These are phyloP conservation scores for Neonectria hederae DNA, from an alignment of 2,329 filamentous ascomycete species.

Conservation along the genomic window DNA sequence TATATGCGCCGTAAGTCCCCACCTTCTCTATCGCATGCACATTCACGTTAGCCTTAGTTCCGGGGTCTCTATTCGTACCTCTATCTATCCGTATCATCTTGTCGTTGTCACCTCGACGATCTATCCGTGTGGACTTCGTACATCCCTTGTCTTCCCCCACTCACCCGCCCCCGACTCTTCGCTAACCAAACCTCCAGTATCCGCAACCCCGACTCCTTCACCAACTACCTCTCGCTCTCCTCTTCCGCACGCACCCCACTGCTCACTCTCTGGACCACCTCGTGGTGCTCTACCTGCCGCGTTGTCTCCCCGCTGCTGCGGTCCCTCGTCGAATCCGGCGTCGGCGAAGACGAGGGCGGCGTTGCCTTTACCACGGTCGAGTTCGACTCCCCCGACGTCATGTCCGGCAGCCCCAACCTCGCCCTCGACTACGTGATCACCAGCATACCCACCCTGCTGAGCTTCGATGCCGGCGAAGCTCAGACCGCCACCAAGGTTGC, in stretches of 20 bases:
- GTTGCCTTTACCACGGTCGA: slow-evolving; percentile 64
- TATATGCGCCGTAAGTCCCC: slow-evolving; percentile 48
- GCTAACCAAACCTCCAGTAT: slow-evolving; percentile 53
- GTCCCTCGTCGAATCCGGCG: slow-evolving; percentile 59
- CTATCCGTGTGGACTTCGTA: neutral
- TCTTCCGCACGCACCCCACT: slow-evolving; percentile 63
- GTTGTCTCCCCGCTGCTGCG: slow-evolving; percentile 59
- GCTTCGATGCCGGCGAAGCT: slow-evolving; percentile 65
- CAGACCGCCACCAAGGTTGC: slow-evolving; percentile 59
- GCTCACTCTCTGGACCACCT: slow-evolving; percentile 69
- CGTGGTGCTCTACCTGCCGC: slow-evolving; percentile 65
- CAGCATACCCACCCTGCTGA: slow-evolving; percentile 65
- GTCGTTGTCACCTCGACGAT: slow-evolving; percentile 23
- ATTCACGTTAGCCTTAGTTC: neutral
- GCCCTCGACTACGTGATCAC: slow-evolving; percentile 67
- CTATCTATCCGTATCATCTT: slow-evolving; percentile 30
- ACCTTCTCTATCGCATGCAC: slow-evolving; percentile 2
- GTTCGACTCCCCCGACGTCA: slow-evolving; percentile 67
- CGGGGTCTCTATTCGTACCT: neutral
- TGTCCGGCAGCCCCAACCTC: slow-evolving; percentile 52
- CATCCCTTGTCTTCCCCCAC: neutral
- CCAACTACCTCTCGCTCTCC: slow-evolving; percentile 65
- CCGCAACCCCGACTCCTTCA: slow-evolving; percentile 63
- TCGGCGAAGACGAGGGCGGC: slow-evolving; percentile 65
- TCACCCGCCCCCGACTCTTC: slow-evolving; percentile 7